Evolutionary conservation across 441 rosid genomes (phyloP), one percentile per base, ranked within the genome.

Genomic region (Euphorbia corollata): DNA sequence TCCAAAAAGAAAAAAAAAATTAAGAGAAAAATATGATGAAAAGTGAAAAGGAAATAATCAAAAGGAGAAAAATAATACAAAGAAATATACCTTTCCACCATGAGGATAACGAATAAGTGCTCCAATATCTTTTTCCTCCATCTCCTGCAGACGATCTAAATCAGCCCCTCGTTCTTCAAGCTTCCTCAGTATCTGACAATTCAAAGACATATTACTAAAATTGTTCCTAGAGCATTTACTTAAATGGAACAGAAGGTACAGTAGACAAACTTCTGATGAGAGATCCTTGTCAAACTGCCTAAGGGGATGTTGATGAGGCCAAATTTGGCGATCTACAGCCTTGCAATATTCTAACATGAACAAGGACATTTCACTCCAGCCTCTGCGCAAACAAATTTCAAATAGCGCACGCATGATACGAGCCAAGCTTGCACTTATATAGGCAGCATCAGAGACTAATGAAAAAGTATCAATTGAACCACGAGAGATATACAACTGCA

Each of bases 341-440:
- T 92, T 95, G 87, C 98, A 95, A 71, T 95, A 95, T 74, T 95
- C 96, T 85, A 95, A 76, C 98, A 95, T 86, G 80, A 95, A 90
- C 67, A 84, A 74, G 66, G 96, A 71, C 97, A 95, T 95, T 86
- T 82, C 96, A 80, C 89, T 84, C 99, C 99, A 95, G 74, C 98
- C 98, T 84, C 81, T 85, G 63, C 93, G 87, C 82, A 95, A 82
- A 79, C 98, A 95, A 77, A 86, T 95, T 78, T 95, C 99, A 83
- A 92, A 95, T 66, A 95, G 74, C 66, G 99, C 99, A 63, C 96
- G 90, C 93, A 95, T 87, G 61, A 95, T 95, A 65, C 98, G 99
- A 71, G 97, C 99, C 86, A 95, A 79, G 81, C 99, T 95, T 69
- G 99, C 99, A 84, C 97, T 95, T 71, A 95, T 95, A 70, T 95